phyloP scores from a whole-genome alignment of 192 early-diverging fungal species.

The Umbelopsis ramanniana region DNA sequence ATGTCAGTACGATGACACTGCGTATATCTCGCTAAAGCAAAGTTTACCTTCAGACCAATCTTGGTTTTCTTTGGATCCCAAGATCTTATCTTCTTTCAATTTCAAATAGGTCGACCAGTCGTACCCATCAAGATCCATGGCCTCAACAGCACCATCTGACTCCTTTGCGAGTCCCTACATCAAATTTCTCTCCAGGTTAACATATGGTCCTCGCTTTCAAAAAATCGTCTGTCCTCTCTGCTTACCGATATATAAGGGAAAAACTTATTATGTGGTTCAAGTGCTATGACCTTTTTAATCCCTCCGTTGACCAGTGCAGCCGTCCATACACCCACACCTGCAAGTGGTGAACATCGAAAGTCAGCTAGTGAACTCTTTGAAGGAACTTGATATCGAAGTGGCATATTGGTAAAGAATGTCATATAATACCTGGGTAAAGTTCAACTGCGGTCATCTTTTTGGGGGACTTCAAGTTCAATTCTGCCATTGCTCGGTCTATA shows the following conservation, averaged over 20 bases:
- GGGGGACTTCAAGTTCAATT: conserved; percentile 15
- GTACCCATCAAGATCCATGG: conserved; percentile 37
- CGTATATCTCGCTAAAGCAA: not conserved
- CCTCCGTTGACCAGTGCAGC: conserved; percentile 33
- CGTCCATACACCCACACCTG: conserved; percentile 42
- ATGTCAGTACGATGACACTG: not conserved
- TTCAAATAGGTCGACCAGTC: conserved; percentile 38
- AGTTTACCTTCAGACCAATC: conserved; percentile 36
- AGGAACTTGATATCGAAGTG: no score
- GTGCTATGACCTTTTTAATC: conserved; percentile 27
- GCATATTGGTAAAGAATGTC: not conserved
- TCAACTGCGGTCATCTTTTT: conserved; percentile 39
- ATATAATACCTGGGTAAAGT: conserved; percentile 40
- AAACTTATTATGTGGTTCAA: conserved; percentile 32
- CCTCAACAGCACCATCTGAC: not conserved
- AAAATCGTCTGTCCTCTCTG: no score
- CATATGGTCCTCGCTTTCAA: no score
- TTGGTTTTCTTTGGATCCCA: conserved; percentile 15
- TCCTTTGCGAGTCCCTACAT: not conserved
- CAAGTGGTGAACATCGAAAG: not conserved
- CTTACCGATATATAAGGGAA: conserved; percentile 24
- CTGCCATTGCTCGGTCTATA: conserved; percentile 27
- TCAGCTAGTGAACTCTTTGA: no score
- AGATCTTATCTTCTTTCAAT: conserved; percentile 34
- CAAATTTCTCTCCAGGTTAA: not conserved